Percentiles rank a stretch among this genome's conserved stretches.
These are phyloP conservation scores for Kockovaella imperatae DNA, from an alignment of 768 basidiomycete species.

Conservation along the genomic window DNA sequence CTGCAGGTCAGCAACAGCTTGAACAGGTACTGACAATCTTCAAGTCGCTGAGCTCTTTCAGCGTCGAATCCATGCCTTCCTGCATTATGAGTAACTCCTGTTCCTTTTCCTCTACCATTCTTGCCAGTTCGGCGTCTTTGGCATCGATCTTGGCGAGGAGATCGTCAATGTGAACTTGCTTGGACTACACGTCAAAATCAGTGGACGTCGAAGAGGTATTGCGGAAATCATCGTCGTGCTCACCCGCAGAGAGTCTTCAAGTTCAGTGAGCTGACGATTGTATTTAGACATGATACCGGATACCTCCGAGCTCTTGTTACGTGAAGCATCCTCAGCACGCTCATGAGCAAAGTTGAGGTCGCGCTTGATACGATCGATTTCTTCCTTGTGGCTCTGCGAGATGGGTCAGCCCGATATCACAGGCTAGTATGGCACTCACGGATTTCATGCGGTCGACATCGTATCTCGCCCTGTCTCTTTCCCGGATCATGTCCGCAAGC, in stretches of 20 bases:
- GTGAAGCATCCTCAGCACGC: conserved; percentile 86
- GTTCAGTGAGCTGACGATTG: conserved; percentile 87
- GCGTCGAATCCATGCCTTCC: conserved; percentile 87
- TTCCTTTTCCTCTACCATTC: conserved; percentile 87
- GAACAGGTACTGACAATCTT: conserved; percentile 57
- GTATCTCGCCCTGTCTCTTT: conserved; percentile 90
- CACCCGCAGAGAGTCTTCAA: conserved; percentile 92
- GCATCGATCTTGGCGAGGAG: conserved; percentile 71
- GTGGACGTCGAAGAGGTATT: background rate
- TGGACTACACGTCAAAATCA: conserved; percentile 57
- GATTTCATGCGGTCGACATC: conserved; percentile 90
- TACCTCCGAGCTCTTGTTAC: conserved; percentile 88
- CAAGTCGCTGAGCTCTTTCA: conserved; percentile 75
- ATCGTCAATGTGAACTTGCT: conserved; percentile 95
- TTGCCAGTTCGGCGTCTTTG: conserved; percentile 66
- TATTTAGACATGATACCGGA: conserved; percentile 81
- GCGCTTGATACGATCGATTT: conserved; percentile 80
- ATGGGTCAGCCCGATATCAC: background rate
- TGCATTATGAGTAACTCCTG: conserved; percentile 92
- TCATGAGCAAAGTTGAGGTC: conserved; percentile 94
- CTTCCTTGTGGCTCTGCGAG: conserved; percentile 74
- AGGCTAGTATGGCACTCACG: conserved; percentile 33
- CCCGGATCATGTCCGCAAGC: conserved; percentile 96
- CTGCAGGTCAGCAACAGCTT: conserved; percentile 46
- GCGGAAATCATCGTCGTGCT: conserved; percentile 25